Conservation (phyloP, 768 basidiomycete genomes). For the Lepiota brunneoincarnata region DNA sequence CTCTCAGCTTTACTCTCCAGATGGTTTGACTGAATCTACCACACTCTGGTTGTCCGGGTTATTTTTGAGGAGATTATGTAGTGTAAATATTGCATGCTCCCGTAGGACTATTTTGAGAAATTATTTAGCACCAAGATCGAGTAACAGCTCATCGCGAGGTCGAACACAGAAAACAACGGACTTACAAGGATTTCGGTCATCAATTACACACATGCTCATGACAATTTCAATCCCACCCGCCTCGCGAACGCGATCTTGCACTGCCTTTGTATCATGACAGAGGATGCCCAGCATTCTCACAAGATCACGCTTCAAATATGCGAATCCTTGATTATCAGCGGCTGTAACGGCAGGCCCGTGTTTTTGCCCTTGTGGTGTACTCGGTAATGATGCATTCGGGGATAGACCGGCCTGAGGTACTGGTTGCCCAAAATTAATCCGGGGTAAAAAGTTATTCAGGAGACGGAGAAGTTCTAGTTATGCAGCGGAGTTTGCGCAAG, state of each 20-base stretch:
- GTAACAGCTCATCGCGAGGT: conserved; percentile 1
- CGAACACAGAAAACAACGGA: conserved; percentile 20
- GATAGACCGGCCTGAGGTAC: conserved; percentile 31
- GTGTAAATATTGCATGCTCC: conserved; percentile 87
- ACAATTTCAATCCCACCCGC: conserved; percentile 78
- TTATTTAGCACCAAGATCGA: conserved; percentile 8
- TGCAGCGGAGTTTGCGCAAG: too few species aligned
- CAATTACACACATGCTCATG: conserved; percentile 86
- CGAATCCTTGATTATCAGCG: conserved; percentile 58
- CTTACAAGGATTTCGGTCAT: conserved; percentile 92
- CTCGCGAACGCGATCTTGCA: conserved; percentile 72
- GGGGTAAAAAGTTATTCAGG: conserved; percentile 81
- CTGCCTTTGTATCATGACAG: conserved; percentile 56
- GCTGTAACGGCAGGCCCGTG: neutral
- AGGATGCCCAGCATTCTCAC: conserved; percentile 85
- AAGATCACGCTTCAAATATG: conserved; percentile 84
- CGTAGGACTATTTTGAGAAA: conserved; percentile 61
- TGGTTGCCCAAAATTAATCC: conserved; percentile 76
- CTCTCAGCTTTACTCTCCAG: conserved; percentile 58
- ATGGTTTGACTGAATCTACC: conserved; percentile 70
- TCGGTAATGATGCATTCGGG: conserved; percentile 21
- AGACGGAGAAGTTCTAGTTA: conserved; percentile 64
- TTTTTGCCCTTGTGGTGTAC: conserved; percentile 17
- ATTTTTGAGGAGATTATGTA: conserved; percentile 72
- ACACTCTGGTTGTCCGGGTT: conserved; percentile 81